Percentiles rank a stretch among this genome's conserved stretches.
Conservation (phyloP, 257 asterid genomes). For the Capsicum baccatum region DNA sequence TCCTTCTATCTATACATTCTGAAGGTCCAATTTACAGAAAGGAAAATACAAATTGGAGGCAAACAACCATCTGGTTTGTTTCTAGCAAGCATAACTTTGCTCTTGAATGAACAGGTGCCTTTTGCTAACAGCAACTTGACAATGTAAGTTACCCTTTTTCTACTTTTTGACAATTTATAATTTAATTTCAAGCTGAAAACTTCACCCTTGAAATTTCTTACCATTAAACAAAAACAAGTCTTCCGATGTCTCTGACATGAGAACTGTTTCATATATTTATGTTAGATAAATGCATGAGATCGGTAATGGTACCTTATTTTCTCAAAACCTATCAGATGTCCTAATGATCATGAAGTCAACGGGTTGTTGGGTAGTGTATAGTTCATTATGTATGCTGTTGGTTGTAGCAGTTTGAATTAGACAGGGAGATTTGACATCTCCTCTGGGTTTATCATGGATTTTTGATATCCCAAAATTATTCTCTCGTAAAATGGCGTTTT, state of each 20-base stretch:
- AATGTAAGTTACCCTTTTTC: slow-evolving; percentile 59
- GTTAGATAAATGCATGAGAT: background rate
- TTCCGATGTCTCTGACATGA: background rate
- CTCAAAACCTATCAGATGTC: slow-evolving; percentile 10
- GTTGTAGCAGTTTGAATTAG: background rate
- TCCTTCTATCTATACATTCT: slow-evolving; percentile 82
- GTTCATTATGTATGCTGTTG: background rate
- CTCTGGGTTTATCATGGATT: too few relatives aligned
- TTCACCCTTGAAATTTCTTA: background rate
- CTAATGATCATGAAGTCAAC: slow-evolving; percentile 12
- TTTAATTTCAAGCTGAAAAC: slow-evolving; percentile 27
- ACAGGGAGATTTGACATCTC: background rate
- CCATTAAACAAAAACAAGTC: background rate
- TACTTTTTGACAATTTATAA: background rate
- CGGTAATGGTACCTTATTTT: background rate
- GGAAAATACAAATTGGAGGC: slow-evolving; percentile 86
- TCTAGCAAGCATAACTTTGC: slow-evolving; percentile 70
- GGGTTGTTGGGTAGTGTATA: background rate
- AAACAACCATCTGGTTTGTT: slow-evolving; percentile 89
- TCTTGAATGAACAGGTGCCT: slow-evolving; percentile 87
- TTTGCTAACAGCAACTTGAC: slow-evolving; percentile 70
- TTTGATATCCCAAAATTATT: too few relatives aligned
- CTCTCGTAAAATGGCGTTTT: too few relatives aligned
- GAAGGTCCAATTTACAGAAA: slow-evolving; percentile 79
- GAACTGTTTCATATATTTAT: background rate